phyloP scores from a whole-genome alignment of 306 rosid genomes.

The Glycyrrhiza uralensis region DNA sequence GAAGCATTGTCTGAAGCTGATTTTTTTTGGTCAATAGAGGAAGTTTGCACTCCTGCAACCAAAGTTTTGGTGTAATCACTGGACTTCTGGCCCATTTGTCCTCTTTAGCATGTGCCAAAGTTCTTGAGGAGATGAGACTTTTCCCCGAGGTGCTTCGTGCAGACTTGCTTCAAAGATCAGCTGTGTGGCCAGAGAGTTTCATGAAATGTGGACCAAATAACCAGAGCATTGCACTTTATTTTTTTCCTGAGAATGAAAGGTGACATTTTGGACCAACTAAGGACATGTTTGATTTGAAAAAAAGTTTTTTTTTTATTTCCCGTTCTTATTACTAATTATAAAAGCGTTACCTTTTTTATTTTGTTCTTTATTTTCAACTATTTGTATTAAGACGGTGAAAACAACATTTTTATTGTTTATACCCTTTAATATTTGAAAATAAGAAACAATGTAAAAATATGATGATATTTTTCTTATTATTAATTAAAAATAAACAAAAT shows the following conservation, averaged over 20 bases:
- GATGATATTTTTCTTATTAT: background rate
- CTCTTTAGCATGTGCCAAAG: conserved; percentile 56
- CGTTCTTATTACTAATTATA: background rate
- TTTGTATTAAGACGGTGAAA: background rate
- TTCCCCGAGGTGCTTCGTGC: conserved; percentile 42
- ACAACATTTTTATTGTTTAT: background rate
- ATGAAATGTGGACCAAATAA: conserved; percentile 40
- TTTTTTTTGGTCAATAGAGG: conserved; percentile 53
- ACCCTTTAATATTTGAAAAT: background rate
- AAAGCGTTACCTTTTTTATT: background rate
- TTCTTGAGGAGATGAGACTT: conserved; percentile 42
- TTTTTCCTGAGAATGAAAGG: conserved; percentile 66
- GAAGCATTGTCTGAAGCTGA: conserved; percentile 13
- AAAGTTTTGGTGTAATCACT: background rate
- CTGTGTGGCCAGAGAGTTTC: conserved; percentile 69
- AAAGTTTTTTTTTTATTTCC: background rate
- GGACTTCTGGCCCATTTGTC: conserved; percentile 62
- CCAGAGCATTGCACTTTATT: conserved; percentile 57
- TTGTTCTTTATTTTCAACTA: background rate
- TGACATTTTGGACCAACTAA: conserved; percentile 24
- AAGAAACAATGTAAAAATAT: background rate
- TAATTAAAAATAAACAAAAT: background rate
- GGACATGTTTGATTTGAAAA: background rate
- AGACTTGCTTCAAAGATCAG: conserved; percentile 41
- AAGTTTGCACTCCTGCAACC: conserved; percentile 33